Conservation (phyloP, 352 stramenopile genomes). For the Aphanomyces stellatus region DNA sequence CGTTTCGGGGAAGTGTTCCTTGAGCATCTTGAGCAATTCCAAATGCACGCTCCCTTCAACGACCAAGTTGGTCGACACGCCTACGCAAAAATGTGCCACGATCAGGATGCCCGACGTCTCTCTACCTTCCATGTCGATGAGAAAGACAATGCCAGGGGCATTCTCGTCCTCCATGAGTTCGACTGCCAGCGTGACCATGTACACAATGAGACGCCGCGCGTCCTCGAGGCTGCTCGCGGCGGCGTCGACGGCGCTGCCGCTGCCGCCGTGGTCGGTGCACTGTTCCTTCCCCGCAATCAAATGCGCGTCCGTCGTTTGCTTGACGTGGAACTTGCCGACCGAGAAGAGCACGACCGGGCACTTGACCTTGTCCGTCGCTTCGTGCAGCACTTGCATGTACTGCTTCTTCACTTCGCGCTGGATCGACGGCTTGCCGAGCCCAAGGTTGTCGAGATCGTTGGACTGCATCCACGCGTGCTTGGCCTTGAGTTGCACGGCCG, state of each 20-base stretch:
- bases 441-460: constrained; percentile 45
- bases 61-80: constrained; percentile 6
- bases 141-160: constrained; percentile 52
- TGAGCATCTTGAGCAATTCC: constrained; percentile 11
- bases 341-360: constrained; percentile 52
- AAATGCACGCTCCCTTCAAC: constrained; percentile 10
- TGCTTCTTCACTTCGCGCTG: constrained; percentile 63
- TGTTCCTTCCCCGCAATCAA: constrained; percentile 19
- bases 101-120: neutral
- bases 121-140: constrained; percentile 46
- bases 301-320: constrained; percentile 47
- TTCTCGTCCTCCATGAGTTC: constrained; percentile 61
- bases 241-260: constrained; percentile 21
- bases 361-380: constrained; percentile 37
- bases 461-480: constrained; percentile 45
- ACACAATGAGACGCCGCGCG: constrained; percentile 53
- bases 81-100: neutral
- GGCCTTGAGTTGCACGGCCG: constrained; percentile 57
- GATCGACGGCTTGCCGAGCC: constrained; percentile 46
- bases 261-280: constrained; percentile 1
- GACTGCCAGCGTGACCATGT: constrained; percentile 65
- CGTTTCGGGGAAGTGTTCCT: constrained; percentile 56
- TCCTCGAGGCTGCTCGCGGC: constrained; percentile 59
- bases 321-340: constrained; percentile 53
- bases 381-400: constrained; percentile 62